These are phyloP conservation scores for Barnettozyma sucrosica DNA, from an alignment of 805 yeast genomes.

Conservation along the genomic window DNA sequence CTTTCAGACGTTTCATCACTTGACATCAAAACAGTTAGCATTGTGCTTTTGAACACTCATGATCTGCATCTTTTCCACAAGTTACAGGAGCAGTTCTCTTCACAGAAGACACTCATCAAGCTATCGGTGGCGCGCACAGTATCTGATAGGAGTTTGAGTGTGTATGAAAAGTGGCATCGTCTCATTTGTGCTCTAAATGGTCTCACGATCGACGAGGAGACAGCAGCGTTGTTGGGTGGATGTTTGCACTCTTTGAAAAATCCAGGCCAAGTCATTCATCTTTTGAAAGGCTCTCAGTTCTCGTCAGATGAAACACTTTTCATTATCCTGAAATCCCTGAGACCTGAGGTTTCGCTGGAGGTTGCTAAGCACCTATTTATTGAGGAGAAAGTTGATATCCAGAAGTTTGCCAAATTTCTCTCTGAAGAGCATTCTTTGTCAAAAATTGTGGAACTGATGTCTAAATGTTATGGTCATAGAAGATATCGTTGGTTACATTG, in stretches of 20 bases:
- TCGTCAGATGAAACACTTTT: neutral
- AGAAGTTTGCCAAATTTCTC: neutral
- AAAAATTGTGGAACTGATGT: neutral
- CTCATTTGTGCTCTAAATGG: neutral
- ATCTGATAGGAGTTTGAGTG: neutral
- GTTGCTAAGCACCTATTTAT: neutral
- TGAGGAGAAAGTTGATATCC: neutral
- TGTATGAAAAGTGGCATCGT: neutral
- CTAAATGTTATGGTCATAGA: neutral
- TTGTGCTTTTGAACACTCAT: neutral
- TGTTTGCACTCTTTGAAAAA: neutral
- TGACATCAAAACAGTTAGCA: constrained; percentile 1
- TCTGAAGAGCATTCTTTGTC: neutral
- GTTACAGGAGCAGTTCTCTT: neutral
- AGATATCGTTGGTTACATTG: neutral
- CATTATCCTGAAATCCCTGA: neutral
- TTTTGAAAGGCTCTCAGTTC: neutral
- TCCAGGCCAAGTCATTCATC: constrained; percentile 2
- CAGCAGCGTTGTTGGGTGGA: neutral
- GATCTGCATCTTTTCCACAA: neutral
- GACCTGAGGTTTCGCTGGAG: neutral
- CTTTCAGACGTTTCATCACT: neutral
- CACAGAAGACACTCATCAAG: neutral
- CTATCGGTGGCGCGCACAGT: neutral
- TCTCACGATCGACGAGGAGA: neutral